Base-by-base conservation (phyloP, 352 stramenopile species). In the Globisporangium canariense region DNA sequence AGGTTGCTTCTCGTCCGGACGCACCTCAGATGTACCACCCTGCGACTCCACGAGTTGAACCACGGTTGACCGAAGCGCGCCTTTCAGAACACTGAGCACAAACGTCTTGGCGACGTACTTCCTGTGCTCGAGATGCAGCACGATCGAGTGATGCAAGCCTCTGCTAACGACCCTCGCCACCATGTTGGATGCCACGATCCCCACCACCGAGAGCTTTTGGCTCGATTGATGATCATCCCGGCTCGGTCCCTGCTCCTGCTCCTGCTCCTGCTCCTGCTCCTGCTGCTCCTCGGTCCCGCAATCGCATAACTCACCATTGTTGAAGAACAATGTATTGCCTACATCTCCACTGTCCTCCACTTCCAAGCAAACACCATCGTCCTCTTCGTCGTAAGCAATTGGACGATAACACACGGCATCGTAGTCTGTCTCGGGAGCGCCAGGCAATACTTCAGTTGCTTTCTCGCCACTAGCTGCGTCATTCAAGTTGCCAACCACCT, bases 101-200 rank as follows among this genome's bases (percentile, higher is more conserved):
- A 68, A 64, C 4, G 28, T 58, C 47, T 68, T 68, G 25, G 36
- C 34, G 8, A 64, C 38, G 20, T 60, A 60, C 56, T 64, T 68
- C 11, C 56, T 6, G 20, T 64, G 34, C 41, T 59, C 43, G n/a
- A 53, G 40, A 8, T 64, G 36, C 38, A 68, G 32, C 9, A 64
- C 49, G 38, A 68, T 34, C 30, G 38, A 62, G 40, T 68, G 63
- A 32, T 64, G 63, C 32, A 68, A 18, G 22, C 63, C 63, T 13
- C 36, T 63, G 20, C 30, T 56, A 9, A 68, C 30, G 14, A 49
- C 38, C 2, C 9, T 43, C 13, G 43, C n/a, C n/a, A 68, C 63
- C 28, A 60, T 16, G 3, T 20, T 47, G 38, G 32, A 59, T 6
- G 56, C 63, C 43, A 58, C 56, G n/a, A 56, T 4, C 14, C 34